Conservation (phyloP, 805 yeast genomes). For the Wickerhamomyces bisporus region DNA sequence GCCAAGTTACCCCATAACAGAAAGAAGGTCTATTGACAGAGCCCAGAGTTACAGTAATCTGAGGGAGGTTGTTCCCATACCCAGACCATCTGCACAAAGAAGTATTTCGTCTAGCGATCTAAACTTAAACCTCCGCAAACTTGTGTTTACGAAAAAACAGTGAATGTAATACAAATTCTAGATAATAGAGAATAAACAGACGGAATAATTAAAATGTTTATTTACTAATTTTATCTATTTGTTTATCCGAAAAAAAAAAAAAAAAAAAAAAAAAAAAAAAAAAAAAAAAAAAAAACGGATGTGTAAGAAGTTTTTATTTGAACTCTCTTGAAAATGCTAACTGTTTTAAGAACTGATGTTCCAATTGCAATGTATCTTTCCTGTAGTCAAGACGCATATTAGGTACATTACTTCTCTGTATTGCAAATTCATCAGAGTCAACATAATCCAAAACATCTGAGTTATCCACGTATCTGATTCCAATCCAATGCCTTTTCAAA, state of each 20-base stretch:
- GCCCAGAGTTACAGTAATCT: not conserved
- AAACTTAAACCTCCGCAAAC: not conserved
- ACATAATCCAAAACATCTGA: conserved; percentile 7
- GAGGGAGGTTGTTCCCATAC: not conserved
- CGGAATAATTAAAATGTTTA: not conserved
- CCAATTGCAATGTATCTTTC: conserved; percentile 16
- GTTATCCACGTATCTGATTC: conserved; percentile 12
- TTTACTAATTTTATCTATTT: not conserved
- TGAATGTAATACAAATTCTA: too few relatives aligned
- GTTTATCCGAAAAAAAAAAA: not conserved
- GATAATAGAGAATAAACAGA: too few relatives aligned
- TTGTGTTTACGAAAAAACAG: too few relatives aligned
- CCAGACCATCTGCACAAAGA: not conserved
- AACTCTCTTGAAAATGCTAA: too few relatives aligned
- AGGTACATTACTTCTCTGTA: conserved; percentile 25
- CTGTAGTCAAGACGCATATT: conserved; percentile 23
- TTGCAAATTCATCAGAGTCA: conserved; percentile 20
- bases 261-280: too few relatives aligned
- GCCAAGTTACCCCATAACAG: conserved; percentile 55
- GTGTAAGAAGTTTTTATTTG: too few relatives aligned
- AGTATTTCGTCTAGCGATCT: not conserved
- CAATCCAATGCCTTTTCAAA: conserved; percentile 26
- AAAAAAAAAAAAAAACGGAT: not conserved
- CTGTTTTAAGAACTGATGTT: too few relatives aligned
- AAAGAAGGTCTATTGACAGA: not conserved